A percentile compares a stretch with the other conserved stretches of the same genome.
Evolutionary conservation across 805 yeast species (phyloP).

Genomic region (Wickerhamomyces alni): DNA sequence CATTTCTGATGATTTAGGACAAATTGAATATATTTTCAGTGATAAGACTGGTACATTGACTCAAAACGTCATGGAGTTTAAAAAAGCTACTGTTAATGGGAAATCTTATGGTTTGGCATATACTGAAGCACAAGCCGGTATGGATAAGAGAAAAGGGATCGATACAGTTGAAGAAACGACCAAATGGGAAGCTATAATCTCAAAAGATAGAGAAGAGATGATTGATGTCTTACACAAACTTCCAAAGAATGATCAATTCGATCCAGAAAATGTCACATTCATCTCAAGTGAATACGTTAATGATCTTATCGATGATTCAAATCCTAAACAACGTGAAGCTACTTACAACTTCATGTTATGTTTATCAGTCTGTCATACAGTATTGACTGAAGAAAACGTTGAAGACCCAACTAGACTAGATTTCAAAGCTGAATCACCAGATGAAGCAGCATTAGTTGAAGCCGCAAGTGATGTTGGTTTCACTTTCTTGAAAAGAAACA

Average conservation of each 20-base stretch:
- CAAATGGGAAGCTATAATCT: constrained; percentile 45
- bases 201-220: constrained; percentile 54
- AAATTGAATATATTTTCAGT: constrained; percentile 77
- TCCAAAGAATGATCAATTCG: constrained; percentile 32
- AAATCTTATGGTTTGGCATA: constrained; percentile 70
- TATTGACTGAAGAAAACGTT: constrained; percentile 62
- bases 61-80: constrained; percentile 82
- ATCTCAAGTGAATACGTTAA: constrained; percentile 58
- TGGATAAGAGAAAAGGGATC: constrained; percentile 68
- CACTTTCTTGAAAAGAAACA: constrained; percentile 58
- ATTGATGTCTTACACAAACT: constrained; percentile 32
- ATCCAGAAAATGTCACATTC: constrained; percentile 59
- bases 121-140: constrained; percentile 77
- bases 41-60: constrained; percentile 84
- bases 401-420: constrained; percentile 48
- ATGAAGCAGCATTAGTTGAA: constrained; percentile 79
- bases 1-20: constrained; percentile 82
- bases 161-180: constrained; percentile 57
- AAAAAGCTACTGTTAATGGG: constrained; percentile 73
- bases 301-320: constrained; percentile 42
- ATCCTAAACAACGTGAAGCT: constrained; percentile 45
- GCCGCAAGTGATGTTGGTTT: constrained; percentile 79
- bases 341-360: constrained; percentile 70
- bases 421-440: constrained; percentile 80
- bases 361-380: constrained; percentile 73